Percentiles rank a stretch among this genome's conserved stretches.
phyloP scores from a whole-genome alignment of 495 filamentous ascomycete genomes.

The Aspergillus kassunensis region DNA sequence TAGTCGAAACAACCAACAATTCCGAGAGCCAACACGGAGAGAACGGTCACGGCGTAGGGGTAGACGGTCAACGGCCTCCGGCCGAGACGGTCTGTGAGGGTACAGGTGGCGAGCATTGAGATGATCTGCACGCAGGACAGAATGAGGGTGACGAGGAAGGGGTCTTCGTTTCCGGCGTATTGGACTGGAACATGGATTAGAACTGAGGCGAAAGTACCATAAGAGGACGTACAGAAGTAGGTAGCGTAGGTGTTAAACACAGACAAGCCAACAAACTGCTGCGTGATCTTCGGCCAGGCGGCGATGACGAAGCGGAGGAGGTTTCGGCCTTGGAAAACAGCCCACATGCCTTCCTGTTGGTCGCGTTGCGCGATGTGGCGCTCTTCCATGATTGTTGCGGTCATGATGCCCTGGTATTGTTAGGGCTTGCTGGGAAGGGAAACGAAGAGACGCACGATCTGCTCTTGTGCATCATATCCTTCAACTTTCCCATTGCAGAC shows the following conservation, averaged over 20 bases:
- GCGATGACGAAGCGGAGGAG: slow-evolving; percentile 38
- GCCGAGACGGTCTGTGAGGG: slow-evolving; percentile 33
- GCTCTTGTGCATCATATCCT: slow-evolving; percentile 29
- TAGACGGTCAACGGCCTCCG: slow-evolving; percentile 38
- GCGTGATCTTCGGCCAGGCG: slow-evolving; percentile 38
- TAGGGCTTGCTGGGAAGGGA: neutral
- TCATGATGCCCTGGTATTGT: slow-evolving; percentile 24
- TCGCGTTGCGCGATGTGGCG: slow-evolving; percentile 27
- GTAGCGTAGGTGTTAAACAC: slow-evolving; percentile 41
- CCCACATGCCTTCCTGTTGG: slow-evolving; percentile 23
- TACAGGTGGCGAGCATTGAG: slow-evolving; percentile 31
- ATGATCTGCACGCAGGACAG: slow-evolving; percentile 38
- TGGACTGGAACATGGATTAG: slow-evolving; percentile 23
- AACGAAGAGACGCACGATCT: slow-evolving; percentile 22
- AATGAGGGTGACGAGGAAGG: slow-evolving; percentile 40
- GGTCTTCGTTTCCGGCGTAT: slow-evolving; percentile 36
- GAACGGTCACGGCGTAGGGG: slow-evolving; percentile 32
- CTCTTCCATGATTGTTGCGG: slow-evolving; percentile 28
- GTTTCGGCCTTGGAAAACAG: slow-evolving; percentile 38
- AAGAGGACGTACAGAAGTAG: slow-evolving; percentile 33
- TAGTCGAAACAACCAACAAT: slow-evolving; percentile 43
- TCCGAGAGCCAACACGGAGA: slow-evolving; percentile 35
- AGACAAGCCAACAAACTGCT: slow-evolving; percentile 40
- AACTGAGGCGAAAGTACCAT: neutral
- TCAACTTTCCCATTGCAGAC: slow-evolving; percentile 27